phyloP scores from a whole-genome alignment of 148 eudicot species.

The Chenopodium suecicum region DNA sequence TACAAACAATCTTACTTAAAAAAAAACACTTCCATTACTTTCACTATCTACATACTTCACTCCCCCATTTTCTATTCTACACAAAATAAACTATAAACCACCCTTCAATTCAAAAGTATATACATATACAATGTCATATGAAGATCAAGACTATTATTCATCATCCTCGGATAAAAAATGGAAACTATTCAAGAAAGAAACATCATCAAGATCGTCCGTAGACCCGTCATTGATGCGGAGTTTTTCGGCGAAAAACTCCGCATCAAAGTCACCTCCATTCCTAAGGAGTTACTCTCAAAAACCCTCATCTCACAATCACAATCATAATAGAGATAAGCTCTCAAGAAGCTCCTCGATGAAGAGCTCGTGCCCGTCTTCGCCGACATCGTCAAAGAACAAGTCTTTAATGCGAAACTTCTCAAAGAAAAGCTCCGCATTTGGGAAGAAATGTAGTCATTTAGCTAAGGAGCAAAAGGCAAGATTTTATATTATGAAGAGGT shows the following conservation, averaged over 20 bases:
- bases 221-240: constrained; percentile 32
- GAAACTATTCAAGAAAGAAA: constrained; percentile 34
- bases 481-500: constrained; percentile 88
- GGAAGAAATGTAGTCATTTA: constrained; percentile 63
- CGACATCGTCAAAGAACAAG: constrained; percentile 37
- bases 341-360: constrained; percentile 38
- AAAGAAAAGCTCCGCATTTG: constrained; percentile 61
- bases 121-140: constrained; percentile 24
- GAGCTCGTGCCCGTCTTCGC: constrained; percentile 35
- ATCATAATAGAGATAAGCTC: neutral
- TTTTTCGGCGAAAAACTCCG: constrained; percentile 25
- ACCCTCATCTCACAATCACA: constrained; percentile 1
- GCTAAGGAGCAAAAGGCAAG: constrained; percentile 90
- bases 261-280: constrained; percentile 30
- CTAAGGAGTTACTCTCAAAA: constrained; percentile 39
- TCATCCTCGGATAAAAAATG: constrained; percentile 37
- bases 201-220: constrained; percentile 19
- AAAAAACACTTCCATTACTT: neutral
- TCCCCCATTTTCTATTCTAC: neutral
- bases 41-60: neutral
- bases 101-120: neutral
- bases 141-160: constrained; percentile 33
- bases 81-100: no score
- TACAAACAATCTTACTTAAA: neutral
- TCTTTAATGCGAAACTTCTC: constrained; percentile 56